phyloP scores from a whole-genome alignment of 2,329 filamentous ascomycete species.

The Coniella vitis region DNA sequence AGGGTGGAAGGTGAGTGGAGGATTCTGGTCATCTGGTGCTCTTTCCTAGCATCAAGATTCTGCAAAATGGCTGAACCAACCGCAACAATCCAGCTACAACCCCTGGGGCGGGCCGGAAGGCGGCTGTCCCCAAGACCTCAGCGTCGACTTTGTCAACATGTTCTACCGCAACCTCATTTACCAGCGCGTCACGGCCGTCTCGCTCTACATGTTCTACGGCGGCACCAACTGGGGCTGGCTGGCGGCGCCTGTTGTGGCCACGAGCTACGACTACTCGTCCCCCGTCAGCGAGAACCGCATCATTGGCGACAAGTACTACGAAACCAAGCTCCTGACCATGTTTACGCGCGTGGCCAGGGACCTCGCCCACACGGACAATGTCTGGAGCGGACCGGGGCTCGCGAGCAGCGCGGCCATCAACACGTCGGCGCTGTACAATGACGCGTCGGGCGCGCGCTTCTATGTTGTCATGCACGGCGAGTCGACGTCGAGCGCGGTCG shows the following conservation, averaged over 20 bases:
- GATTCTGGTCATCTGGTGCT: background rate
- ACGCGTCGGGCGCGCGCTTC: slow-evolving; percentile 49
- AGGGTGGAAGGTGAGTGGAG: slow-evolving; percentile 29
- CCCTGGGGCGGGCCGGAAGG: slow-evolving; percentile 55
- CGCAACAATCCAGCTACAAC: slow-evolving; percentile 38
- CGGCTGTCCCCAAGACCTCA: slow-evolving; percentile 46
- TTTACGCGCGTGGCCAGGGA: slow-evolving; percentile 53
- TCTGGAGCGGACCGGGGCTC: slow-evolving; percentile 39
- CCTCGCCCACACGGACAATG: slow-evolving; percentile 46
- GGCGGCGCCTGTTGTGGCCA: slow-evolving; percentile 49
- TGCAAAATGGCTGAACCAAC: no score
- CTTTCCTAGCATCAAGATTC: no score
- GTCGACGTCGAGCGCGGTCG: slow-evolving; percentile 42
- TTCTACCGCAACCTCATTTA: slow-evolving; percentile 58
- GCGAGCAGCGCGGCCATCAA: slow-evolving; percentile 45
- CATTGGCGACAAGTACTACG: slow-evolving; percentile 54
- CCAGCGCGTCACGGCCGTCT: slow-evolving; percentile 52
- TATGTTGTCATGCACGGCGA: slow-evolving; percentile 51
- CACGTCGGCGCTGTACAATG: slow-evolving; percentile 51
- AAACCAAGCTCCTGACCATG: slow-evolving; percentile 54
- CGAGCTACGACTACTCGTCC: slow-evolving; percentile 58
- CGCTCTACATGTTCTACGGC: slow-evolving; percentile 59
- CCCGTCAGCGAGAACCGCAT: slow-evolving; percentile 53
- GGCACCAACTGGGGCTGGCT: slow-evolving; percentile 58
- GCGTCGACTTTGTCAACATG: slow-evolving; percentile 54